Evolutionary conservation across 306 rosid species (phyloP).

Genomic region (Acacia confusa): DNA sequence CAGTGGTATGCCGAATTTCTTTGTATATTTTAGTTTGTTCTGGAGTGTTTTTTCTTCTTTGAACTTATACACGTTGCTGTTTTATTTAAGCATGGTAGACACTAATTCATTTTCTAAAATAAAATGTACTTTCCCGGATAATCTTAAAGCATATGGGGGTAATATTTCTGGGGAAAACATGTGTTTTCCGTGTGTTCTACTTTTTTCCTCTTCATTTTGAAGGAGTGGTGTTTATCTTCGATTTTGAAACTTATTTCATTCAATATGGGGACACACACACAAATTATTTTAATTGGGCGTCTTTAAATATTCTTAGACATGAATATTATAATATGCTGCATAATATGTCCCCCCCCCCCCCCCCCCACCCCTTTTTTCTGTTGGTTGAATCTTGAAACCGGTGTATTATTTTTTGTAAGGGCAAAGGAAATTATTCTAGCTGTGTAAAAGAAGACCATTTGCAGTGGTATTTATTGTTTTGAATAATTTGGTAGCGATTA

Average conservation of each 20-base stretch:
- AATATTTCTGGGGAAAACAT: background rate
- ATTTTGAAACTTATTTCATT: background rate
- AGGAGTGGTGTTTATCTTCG: background rate
- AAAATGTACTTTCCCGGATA: background rate
- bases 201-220: background rate
- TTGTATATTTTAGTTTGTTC: conserved; percentile 23
- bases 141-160: background rate
- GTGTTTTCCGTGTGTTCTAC: background rate
- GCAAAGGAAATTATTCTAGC: background rate
- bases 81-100: background rate
- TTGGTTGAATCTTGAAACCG: background rate
- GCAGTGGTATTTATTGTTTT: background rate
- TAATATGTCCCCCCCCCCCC: background rate
- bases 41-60: background rate
- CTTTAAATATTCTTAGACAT: background rate
- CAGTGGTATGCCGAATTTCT: background rate
- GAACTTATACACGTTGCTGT: background rate
- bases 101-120: background rate
- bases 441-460: background rate
- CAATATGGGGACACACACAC: background rate
- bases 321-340: background rate
- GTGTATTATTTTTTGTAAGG: background rate
- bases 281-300: background rate
- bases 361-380: too few species aligned
- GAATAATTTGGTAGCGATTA: background rate